Base-by-base conservation (phyloP, 2,329 filamentous ascomycete genomes). In the Cercospora sojina region DNA sequence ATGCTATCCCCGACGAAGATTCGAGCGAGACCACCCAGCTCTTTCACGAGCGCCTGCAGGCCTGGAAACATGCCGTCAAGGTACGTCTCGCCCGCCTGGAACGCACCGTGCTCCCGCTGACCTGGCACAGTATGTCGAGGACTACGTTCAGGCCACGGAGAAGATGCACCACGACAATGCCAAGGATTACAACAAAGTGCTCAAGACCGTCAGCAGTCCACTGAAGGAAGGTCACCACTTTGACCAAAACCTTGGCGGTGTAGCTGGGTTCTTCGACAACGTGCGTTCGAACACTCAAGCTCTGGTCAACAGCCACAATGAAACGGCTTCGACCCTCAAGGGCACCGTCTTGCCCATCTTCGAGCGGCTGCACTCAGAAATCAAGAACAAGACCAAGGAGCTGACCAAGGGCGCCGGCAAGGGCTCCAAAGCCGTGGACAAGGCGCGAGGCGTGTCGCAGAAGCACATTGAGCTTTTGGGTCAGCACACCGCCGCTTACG, bases 301-400 rank as follows among this genome's bases (percentile, higher is more conserved):
- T 55, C 86, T 98, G 74, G 88, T 93, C 74, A 96, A 95, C 79
- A 90, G 91, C 76, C 94, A 97, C 79, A 82, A 90, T 73, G 94
- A 98, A 79, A 97, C 93, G 5, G 93, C 95, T 74, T 95, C 95
- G 83, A 91, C 88, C 73, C 85, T 99, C 72, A 96, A 94, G 80
- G 90, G 89, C 67, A 89, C 89, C 13, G 91, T 98, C 31, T 84
- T 97, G 20, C 95, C 94, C 41, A 89, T 94, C 70, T 89, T 99
- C 76, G 92, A 96, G 74, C 90, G 93, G 61, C 84, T 99, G 58
- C 93, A 98, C 82, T 90, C 92, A 78, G 95, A 98, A 79, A 95
- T 99, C 84, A 99, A 98, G 86, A 89, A 91, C 82, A 98, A 98
- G 83, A 85, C 87, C 70, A 98, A 98, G 83, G 93, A 97, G 80